Percentiles rank a stretch among this genome's conserved stretches.
These are phyloP conservation scores for Acanthochlamys bracteata DNA, from an alignment of 106 monocot species.

Conservation along the genomic window DNA sequence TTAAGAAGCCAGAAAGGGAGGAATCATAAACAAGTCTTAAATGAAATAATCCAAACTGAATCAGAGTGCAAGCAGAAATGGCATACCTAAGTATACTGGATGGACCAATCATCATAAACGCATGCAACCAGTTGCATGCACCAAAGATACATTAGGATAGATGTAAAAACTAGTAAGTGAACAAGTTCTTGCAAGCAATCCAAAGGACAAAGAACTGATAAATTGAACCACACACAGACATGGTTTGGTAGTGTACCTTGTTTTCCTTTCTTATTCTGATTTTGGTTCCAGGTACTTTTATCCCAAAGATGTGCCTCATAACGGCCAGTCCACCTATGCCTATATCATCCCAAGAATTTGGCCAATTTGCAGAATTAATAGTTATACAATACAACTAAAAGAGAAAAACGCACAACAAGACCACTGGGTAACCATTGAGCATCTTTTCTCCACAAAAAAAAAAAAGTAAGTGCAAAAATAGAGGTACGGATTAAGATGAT, in stretches of 20 bases:
- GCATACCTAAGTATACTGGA: constrained; percentile 88
- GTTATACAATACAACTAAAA: not conserved
- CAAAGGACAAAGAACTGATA: not conserved
- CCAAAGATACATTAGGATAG: constrained; percentile 20
- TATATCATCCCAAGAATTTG: constrained; percentile 20
- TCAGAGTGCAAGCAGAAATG: not conserved
- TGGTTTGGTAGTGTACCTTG: constrained; percentile 43
- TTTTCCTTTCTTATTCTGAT: constrained; percentile 94
- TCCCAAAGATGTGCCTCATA: constrained; percentile 99
- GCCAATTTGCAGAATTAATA: not conserved
- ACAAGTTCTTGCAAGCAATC: no score
- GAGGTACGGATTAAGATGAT: no score
- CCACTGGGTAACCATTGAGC: not conserved
- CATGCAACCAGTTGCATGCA: constrained; percentile 25
- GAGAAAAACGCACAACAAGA: not conserved
- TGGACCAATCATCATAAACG: not conserved
- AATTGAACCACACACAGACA: not conserved
- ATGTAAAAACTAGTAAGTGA: no score
- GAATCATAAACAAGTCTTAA: not conserved
- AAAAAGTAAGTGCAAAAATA: no score
- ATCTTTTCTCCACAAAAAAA: no score
- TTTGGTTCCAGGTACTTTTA: constrained; percentile 99
- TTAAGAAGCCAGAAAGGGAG: constrained; percentile 7
- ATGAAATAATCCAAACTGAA: not conserved
- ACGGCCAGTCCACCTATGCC: constrained; percentile 97